Evolutionary conservation across 257 asterid genomes (phyloP).

Genomic region (Linderniella brevidens): DNA sequence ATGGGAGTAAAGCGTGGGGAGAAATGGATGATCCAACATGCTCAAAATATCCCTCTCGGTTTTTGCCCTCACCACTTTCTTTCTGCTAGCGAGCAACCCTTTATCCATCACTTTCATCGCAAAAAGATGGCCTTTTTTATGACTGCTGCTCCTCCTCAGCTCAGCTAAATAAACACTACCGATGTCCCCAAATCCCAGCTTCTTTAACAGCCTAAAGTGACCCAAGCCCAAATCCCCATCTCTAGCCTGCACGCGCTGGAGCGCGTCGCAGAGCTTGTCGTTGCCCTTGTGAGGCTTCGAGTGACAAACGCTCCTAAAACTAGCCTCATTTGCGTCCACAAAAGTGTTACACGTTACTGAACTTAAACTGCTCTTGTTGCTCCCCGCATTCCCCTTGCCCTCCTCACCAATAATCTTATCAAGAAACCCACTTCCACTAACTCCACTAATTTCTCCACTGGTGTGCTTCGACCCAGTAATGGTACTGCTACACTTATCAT

Average conservation of each 20-base stretch:
- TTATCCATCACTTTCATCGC: constrained; percentile 90
- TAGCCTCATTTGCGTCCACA: constrained; percentile 28
- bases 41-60: constrained; percentile 79
- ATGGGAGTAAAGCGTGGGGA: constrained; percentile 76
- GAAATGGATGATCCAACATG: constrained; percentile 76
- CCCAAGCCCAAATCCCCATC: constrained; percentile 64
- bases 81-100: constrained; percentile 65
- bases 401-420: constrained; percentile 11
- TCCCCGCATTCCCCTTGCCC: constrained; percentile 12
- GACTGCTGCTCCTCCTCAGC: constrained; percentile 40
- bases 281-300: constrained; percentile 83
- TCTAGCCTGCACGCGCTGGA: constrained; percentile 26
- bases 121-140: constrained; percentile 49
- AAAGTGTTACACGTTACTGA: constrained; percentile 16
- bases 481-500: constrained; percentile 16
- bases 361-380: constrained; percentile 21
- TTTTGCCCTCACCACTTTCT: constrained; percentile 63
- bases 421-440: constrained; percentile 38
- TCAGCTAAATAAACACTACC: constrained; percentile 87
- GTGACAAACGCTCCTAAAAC: constrained; percentile 32
- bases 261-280: constrained; percentile 68
- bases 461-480: constrained; percentile 30
- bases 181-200: constrained; percentile 85
- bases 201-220: constrained; percentile 66
- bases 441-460: too few relatives aligned